Evolutionary conservation across 345 rosid species (phyloP).

Genomic region (Boechera divaricarpa): DNA sequence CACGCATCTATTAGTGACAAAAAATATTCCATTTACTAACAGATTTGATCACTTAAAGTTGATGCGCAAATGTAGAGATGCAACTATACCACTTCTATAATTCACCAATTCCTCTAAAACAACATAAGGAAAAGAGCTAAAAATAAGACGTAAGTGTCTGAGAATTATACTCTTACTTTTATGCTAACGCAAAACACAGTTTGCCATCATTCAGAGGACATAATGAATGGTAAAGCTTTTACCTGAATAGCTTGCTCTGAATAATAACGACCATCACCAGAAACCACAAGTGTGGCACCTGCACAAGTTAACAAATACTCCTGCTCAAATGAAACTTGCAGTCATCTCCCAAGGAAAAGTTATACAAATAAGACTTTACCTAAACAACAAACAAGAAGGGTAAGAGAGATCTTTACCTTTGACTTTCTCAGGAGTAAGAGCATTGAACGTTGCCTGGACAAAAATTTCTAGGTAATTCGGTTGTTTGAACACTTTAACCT

Average conservation of each 20-base stretch:
- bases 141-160: not conserved
- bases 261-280: constrained; percentile 93
- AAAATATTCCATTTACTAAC: no score
- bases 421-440: constrained; percentile 71
- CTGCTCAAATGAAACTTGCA: not conserved
- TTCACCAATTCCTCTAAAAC: not conserved
- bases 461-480: constrained; percentile 80
- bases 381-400: not conserved
- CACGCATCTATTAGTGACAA: no score
- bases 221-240: not conserved
- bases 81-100: no score
- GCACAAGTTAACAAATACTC: constrained; percentile 27
- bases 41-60: no score
- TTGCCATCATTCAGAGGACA: not conserved
- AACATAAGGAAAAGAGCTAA: not conserved
- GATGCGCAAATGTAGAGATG: no score
- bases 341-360: not conserved
- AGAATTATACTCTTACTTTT: not conserved
- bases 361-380: not conserved
- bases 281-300: constrained; percentile 94
- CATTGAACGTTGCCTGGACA: constrained; percentile 87
- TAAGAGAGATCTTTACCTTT: constrained; percentile 56
- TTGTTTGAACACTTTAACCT: constrained; percentile 84
- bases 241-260: constrained; percentile 97
- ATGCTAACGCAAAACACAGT: not conserved